These are phyloP conservation scores for Tricholoma terreum DNA, from an alignment of 768 basidiomycete genomes.

Conservation along the genomic window DNA sequence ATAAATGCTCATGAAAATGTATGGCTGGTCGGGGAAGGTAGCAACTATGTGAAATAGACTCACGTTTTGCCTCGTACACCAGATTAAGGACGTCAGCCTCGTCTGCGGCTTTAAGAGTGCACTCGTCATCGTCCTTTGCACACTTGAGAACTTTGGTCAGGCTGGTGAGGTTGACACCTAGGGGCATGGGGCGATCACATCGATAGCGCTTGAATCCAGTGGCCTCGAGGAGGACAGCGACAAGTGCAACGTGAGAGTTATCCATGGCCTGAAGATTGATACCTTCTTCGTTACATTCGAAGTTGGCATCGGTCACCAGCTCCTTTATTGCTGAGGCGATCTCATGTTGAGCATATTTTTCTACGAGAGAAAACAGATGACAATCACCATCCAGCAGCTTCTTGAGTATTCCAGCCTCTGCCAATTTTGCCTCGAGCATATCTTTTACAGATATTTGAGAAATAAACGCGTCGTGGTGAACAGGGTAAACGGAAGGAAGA, in stretches of 20 bases:
- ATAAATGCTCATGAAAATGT: background rate
- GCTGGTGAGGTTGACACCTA: slow-evolving; percentile 83
- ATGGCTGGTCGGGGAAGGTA: background rate
- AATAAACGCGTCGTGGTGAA: background rate
- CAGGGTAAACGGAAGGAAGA: background rate
- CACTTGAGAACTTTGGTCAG: slow-evolving; percentile 96
- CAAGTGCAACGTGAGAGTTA: slow-evolving; percentile 98
- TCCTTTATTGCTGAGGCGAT: slow-evolving; percentile 83
- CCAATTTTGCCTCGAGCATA: slow-evolving; percentile 91
- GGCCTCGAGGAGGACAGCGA: slow-evolving; percentile 77
- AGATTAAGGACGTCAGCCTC: slow-evolving; percentile 87
- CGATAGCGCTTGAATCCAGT: slow-evolving; percentile 84
- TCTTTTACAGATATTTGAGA: background rate
- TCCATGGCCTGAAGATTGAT: slow-evolving; percentile 98
- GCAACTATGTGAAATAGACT: slow-evolving; percentile 24
- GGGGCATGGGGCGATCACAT: slow-evolving; percentile 92
- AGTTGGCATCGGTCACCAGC: slow-evolving; percentile 95
- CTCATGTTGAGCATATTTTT: background rate
- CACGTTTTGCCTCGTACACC: slow-evolving; percentile 88
- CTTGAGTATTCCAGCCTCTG: slow-evolving; percentile 86
- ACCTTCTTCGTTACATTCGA: slow-evolving; percentile 95
- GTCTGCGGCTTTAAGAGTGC: slow-evolving; percentile 87
- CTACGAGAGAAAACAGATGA: background rate
- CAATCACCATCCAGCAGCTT: slow-evolving; percentile 86
- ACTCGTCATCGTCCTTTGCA: slow-evolving; percentile 92